Evolutionary conservation across 2,329 filamentous ascomycete species (phyloP).

Genomic region (Pseudocercospora musae): DNA sequence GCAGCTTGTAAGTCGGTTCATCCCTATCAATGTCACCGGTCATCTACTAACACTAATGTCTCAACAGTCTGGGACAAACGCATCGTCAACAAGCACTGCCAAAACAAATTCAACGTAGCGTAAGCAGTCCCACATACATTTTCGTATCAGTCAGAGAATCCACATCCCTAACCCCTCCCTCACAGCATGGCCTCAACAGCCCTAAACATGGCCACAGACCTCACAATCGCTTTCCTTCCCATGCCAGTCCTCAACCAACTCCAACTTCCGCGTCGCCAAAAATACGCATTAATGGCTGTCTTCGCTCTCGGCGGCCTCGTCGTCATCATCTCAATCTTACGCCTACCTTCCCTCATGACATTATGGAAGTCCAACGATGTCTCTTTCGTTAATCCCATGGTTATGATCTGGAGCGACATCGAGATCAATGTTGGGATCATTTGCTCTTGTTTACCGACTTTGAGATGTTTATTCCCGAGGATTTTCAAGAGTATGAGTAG

Average conservation of each 20-base stretch:
- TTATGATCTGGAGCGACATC: conserved; percentile 34
- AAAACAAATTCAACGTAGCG: conserved; percentile 15
- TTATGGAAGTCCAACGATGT: conserved; percentile 26
- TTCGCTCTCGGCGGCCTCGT: conserved; percentile 36
- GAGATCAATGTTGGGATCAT: conserved; percentile 38
- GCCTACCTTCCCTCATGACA: conserved; percentile 28
- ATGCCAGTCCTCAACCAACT: conserved; percentile 34
- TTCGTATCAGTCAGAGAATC: neutral
- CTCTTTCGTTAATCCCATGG: conserved; percentile 31
- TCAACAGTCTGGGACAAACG: conserved; percentile 17
- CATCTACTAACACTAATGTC: conserved; percentile 17
- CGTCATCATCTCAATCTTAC: conserved; percentile 34
- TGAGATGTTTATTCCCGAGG: conserved; percentile 36
- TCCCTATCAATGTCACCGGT: too few species aligned
- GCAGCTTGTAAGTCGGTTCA: conserved; percentile 28
- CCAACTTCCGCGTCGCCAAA: conserved; percentile 32
- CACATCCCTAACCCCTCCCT: neutral
- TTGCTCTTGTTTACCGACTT: conserved; percentile 37
- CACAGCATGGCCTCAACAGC: conserved; percentile 36
- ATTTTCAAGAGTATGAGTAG: conserved; percentile 25
- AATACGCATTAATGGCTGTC: conserved; percentile 33
- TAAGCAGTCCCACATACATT: conserved; percentile 4
- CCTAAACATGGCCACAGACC: conserved; percentile 38
- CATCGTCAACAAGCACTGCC: conserved; percentile 6
- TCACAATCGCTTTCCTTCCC: conserved; percentile 35